Evolutionary conservation across 768 basidiomycete genomes (phyloP), one percentile per base, ranked within the genome.

Genomic region (Paxillus ammoniavirescens): DNA sequence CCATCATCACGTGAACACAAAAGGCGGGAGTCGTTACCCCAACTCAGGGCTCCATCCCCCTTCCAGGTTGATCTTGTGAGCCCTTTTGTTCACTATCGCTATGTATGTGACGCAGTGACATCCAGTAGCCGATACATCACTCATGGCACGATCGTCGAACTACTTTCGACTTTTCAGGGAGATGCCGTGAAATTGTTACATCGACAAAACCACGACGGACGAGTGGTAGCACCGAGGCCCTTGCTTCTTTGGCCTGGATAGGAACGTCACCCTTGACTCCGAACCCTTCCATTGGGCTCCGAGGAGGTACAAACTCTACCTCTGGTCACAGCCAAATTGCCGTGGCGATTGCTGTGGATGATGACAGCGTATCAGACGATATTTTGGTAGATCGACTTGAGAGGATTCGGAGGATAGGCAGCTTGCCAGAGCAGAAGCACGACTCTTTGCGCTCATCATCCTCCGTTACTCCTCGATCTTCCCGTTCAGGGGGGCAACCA

Each of bases 281-380:
- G 23, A 17, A 37, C 42, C 15, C 56, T 38, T 40, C 50, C 23
- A 30, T 38, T 9, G 18, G 56, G 9, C 23, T 18, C 38, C 43
- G 7, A 26, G 33, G 46, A 45, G 52, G 40, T 17, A 12, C 48
- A n/a, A 13, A 30, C 17, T 53, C 35, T 42, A 26, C 47, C 14
- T 37, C 55, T 4, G 54, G 55, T 47, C 47, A 50, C 12, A 23
- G 31, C 42, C 38, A 36, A 12, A 15, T 68, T 28, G 48, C 49
- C 48, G 64, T 82, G 44, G 77, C 77, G 2, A 77, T 75, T 62
- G 79, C 77, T 14, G 75, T 82, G 55, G 79, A 74, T 26, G 77
- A 81, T 45, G 75, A 80, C 26, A 75, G 66, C 15, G 69, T 81
- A 46, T 73, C 79, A 2, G 80, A 83, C 61, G 80, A 81, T 57